A percentile compares a stretch with the other conserved stretches of the same genome.
These are phyloP conservation scores for Fraxinus quadrangulata DNA, from an alignment of 257 asterid genomes.

Conservation along the genomic window DNA sequence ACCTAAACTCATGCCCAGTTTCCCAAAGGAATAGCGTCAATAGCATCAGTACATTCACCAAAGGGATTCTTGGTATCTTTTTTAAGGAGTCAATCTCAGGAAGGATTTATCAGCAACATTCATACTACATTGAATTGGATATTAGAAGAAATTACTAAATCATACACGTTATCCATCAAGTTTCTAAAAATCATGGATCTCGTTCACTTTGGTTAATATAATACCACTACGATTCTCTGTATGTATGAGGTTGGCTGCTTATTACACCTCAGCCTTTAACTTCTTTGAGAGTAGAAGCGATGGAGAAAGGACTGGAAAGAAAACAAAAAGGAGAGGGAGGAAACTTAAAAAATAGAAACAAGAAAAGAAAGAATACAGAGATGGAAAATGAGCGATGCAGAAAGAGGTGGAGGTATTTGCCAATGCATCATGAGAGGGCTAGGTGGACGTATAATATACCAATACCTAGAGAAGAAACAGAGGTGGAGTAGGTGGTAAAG, in stretches of 20 bases:
- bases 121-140: neutral
- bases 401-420: neutral
- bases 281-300: neutral
- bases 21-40: neutral
- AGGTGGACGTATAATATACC: neutral
- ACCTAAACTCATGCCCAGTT: neutral
- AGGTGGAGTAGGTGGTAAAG: neutral
- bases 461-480: neutral
- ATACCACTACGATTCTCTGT: neutral
- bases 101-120: neutral
- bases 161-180: neutral
- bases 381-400: neutral
- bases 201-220: neutral
- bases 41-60: neutral
- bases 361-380: neutral
- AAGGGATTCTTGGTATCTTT: neutral
- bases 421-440: neutral
- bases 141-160: too few relatives aligned
- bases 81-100: neutral
- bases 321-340: neutral
- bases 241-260: neutral
- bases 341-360: neutral
- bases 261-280: neutral
- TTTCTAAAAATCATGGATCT: neutral
- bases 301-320: neutral